phyloP scores from a whole-genome alignment of 2,329 filamentous ascomycete genomes.

The Colletotrichum paranaense region DNA sequence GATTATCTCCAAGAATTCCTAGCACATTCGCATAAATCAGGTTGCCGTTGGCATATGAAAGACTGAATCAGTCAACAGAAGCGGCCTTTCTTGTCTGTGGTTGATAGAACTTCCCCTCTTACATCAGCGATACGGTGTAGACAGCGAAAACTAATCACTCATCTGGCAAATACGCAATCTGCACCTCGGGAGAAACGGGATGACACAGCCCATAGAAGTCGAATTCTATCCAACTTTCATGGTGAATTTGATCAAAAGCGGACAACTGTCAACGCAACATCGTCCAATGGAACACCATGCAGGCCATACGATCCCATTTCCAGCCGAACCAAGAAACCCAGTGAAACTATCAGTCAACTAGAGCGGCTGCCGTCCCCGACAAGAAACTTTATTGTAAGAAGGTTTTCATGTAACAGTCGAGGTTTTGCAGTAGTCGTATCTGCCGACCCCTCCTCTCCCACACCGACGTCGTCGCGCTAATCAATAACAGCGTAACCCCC shows the following conservation, averaged over 20 bases:
- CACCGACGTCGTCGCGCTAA: background rate
- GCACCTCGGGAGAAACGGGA: background rate
- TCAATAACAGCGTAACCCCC: conserved; percentile 12
- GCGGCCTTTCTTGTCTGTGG: background rate
- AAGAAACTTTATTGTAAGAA: conserved; percentile 12
- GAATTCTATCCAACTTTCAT: background rate
- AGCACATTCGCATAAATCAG: background rate
- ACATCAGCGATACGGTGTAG: background rate
- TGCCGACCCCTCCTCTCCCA: conserved; percentile 9
- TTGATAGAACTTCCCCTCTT: background rate
- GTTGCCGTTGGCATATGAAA: background rate
- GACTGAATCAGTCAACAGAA: background rate
- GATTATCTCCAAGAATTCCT: too few relatives aligned
- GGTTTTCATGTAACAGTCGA: conserved; percentile 25
- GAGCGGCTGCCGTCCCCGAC: background rate
- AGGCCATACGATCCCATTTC: background rate
- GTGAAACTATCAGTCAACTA: too few relatives aligned
- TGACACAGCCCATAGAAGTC: background rate
- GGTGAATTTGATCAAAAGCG: background rate
- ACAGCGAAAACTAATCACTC: background rate
- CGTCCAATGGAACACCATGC: background rate
- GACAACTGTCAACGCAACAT: background rate
- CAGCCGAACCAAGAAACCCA: background rate
- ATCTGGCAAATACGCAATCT: background rate
- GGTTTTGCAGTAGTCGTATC: conserved; percentile 27